Percentiles rank a stretch among this genome's conserved stretches.
Conservation (phyloP, 2,329 filamentous ascomycete species). For the Metarhizium guizhouense region DNA sequence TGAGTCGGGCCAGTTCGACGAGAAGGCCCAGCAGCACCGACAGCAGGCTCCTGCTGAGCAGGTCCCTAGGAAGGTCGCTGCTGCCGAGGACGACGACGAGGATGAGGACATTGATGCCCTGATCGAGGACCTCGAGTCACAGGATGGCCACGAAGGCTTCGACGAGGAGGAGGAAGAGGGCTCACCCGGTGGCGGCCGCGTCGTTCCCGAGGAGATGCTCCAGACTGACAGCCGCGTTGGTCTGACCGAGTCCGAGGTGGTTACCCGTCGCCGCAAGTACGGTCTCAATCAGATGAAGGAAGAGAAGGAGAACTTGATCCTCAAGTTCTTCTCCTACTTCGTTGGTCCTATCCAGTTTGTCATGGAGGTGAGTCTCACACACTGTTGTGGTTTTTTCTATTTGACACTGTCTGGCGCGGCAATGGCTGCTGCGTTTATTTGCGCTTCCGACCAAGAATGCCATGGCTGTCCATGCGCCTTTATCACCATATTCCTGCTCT, state of each 20-base stretch:
- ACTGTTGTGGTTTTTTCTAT: neutral
- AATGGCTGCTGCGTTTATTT: neutral
- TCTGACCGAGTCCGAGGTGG: constrained; percentile 64
- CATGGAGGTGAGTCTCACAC: constrained; percentile 61
- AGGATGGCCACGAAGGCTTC: constrained; percentile 60
- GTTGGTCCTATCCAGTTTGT: constrained; percentile 87
- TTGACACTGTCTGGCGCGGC: neutral
- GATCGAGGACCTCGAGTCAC: constrained; percentile 78
- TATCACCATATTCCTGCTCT: no score
- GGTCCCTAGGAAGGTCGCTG: constrained; percentile 26
- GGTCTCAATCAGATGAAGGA: constrained; percentile 88
- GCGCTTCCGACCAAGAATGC: no score
- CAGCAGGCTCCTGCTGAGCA: constrained; percentile 19
- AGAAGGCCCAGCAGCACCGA: constrained; percentile 39
- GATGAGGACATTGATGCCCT: constrained; percentile 80
- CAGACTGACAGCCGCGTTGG: constrained; percentile 66
- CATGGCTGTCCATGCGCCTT: no score
- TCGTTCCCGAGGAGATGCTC: constrained; percentile 65
- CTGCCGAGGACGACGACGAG: constrained; percentile 55
- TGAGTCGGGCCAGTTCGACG: constrained; percentile 55
- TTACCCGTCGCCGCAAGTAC: constrained; percentile 56
- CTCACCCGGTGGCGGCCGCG: constrained; percentile 45
- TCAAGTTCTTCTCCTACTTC: constrained; percentile 80
- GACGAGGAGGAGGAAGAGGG: constrained; percentile 49
- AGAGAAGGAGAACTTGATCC: constrained; percentile 74